Evolutionary conservation across 768 basidiomycete genomes (phyloP), one percentile per base, ranked within the genome.

Genomic region (Suillus discolor): DNA sequence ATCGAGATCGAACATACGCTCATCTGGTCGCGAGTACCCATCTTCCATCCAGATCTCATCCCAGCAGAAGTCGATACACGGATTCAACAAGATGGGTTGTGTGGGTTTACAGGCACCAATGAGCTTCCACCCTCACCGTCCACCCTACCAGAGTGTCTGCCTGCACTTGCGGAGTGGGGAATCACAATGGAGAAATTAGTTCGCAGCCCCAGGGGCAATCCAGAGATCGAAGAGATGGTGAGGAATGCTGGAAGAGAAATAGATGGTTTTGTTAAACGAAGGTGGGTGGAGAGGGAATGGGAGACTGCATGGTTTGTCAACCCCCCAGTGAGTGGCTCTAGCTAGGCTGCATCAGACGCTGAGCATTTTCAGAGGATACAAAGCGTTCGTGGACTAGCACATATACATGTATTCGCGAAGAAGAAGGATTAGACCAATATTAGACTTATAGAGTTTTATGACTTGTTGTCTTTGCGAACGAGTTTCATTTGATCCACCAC

Each of bases 261-360:
- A 51, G 80, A 85, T 42, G 76, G 75, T 59, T 94, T 90, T 74
- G 84, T 96, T 13, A 81, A 77, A 73, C 81, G 80, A 57, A 79
- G 86, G 57, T 95, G 93, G 93, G 70, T 72, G 20, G 91, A 93
- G 71, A 74, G 71, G 6, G 83, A 85, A n/a, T 96, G 92, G 93
- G 94, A 96, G 77, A 93, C 92, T 0, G 92, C 91, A 2, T 96
- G 94, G 94, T 94, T 94, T 71, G 90, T 93, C 51, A 95, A 95
- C 72, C 93, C 93, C 51, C 91, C 89, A 60, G 93, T 95, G 71
- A 73, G 90, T 77, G 6, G 11, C 54, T 25, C 15, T 18, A 7
- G 47, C 59, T 20, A 15, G 61, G 8, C 42, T 64, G 28, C 20
- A 34, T 25, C 31, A 65, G 38, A 20, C 23, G 23, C 31, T 66